Evolutionary conservation across 306 rosid genomes (phyloP), one percentile per base, ranked within the genome.

Genomic region (Citrullus amarus): DNA sequence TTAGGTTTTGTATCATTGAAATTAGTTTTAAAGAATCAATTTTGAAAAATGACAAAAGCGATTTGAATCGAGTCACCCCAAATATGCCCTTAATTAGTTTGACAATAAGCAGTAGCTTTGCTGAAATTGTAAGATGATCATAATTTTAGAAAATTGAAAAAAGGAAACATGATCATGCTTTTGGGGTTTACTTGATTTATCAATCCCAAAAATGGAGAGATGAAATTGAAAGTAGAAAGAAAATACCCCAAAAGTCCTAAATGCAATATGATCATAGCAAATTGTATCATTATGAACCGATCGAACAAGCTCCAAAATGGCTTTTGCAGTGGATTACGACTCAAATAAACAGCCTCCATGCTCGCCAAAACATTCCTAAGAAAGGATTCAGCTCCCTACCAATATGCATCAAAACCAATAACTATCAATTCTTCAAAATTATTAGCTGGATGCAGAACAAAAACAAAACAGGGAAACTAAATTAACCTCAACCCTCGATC

Each of bases 161-260:
- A 38, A 16, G 39, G 39, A 36, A 36, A 5, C 6, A 36, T 36
- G 39, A 36, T 36, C 39, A 36, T 36, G 4, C 6, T 4, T 36
- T 36, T 36, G 39, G 39, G 39, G 39, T 36, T 36, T 36, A 36
- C 5, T 43, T 43, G 48, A 43, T 7, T 43, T 2, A 44, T 44
- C 13, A 44, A 48, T 48, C 54, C 16, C 12, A 5, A 48, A 13
- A 14, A 69, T 25, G 4, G 2, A 77, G 1, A 50, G n/a, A 74
- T 75, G 18, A n/a, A 38, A 58, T 77, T 44, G 50, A 8, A 43
- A 43, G 48, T 43, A 43, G 48, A 43, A 43, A 43, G 9, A 43
- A 43, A n/a, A n/a, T 90, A 95, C 97, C 93, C 97, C 97, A 82
- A 91, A 87, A 30, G 99, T 95, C 72, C 99, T 89, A 82, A 95